These are phyloP conservation scores for Pestalotiopsis sp. DNA, from an alignment of 2,329 filamentous ascomycete species.

Conservation along the genomic window DNA sequence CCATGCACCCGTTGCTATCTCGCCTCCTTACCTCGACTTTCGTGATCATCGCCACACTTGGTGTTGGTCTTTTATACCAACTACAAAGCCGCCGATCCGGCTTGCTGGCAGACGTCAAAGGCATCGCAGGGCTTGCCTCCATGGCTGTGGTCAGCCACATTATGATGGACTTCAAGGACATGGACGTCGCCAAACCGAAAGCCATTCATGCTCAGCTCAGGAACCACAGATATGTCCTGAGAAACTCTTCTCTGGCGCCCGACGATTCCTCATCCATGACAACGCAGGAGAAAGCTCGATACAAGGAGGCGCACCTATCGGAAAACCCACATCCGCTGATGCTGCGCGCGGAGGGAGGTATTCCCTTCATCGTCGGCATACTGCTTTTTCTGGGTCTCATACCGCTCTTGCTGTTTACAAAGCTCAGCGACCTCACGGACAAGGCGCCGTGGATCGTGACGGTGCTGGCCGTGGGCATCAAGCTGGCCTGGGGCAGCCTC, in stretches of 20 bases:
- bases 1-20: constrained; percentile 61
- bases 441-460: constrained; percentile 69
- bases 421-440: constrained; percentile 57
- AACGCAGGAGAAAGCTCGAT: constrained; percentile 45
- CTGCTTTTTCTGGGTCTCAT: constrained; percentile 59
- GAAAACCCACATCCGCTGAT: constrained; percentile 71
- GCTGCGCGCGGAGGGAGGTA: constrained; percentile 60
- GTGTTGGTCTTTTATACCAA: constrained; percentile 60
- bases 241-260: constrained; percentile 71
- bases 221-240: constrained; percentile 66
- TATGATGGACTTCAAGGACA: constrained; percentile 72
- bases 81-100: constrained; percentile 67
- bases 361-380: constrained; percentile 63
- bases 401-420: constrained; percentile 64
- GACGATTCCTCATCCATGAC: constrained; percentile 53
- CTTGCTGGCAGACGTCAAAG: constrained; percentile 68
- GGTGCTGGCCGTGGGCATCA: constrained; percentile 65
- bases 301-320: constrained; percentile 51
- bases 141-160: constrained; percentile 78
- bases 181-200: constrained; percentile 67
- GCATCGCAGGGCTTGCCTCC: constrained; percentile 73
- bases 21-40: constrained; percentile 61
- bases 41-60: constrained; percentile 59
- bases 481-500: constrained; percentile 69
- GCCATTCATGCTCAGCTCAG: constrained; percentile 72